Percentiles rank a stretch among this genome's conserved stretches.
phyloP scores from a whole-genome alignment of 345 rosid species.

The Lepidium aucheri region DNA sequence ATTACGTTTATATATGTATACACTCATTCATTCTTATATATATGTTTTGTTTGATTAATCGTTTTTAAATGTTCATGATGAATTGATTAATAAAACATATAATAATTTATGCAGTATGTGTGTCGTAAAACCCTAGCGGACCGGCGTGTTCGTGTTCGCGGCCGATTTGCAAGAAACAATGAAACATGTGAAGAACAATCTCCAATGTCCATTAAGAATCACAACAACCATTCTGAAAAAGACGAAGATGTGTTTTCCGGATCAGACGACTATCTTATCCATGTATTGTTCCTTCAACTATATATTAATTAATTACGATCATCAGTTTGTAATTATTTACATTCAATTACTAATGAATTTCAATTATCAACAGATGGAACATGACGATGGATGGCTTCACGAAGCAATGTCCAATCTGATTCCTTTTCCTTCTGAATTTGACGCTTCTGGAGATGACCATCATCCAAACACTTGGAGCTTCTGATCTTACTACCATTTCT shows the following conservation, averaged over 20 bases:
- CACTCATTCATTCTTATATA: not conserved
- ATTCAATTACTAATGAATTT: not conserved
- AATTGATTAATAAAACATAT: too few species aligned
- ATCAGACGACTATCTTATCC: constrained; percentile 25
- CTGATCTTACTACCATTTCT: constrained; percentile 5
- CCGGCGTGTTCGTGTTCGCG: constrained; percentile 79
- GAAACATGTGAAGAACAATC: constrained; percentile 51
- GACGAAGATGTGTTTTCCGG: constrained; percentile 34
- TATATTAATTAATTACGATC: not conserved
- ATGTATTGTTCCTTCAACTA: constrained; percentile 25
- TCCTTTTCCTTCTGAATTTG: constrained; percentile 41
- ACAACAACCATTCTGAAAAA: constrained; percentile 27
- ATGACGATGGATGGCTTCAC: constrained; percentile 70
- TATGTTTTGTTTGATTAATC: not conserved
- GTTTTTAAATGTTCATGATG: not conserved
- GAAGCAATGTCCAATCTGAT: constrained; percentile 69
- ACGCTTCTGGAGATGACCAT: constrained; percentile 21
- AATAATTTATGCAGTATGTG: constrained; percentile 47
- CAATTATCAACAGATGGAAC: constrained; percentile 39
- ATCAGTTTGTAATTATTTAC: not conserved
- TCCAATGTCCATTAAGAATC: constrained; percentile 24
- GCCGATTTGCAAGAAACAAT: constrained; percentile 79
- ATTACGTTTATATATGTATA: not conserved
- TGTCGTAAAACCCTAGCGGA: constrained; percentile 94
- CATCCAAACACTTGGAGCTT: constrained; percentile 23